These are phyloP conservation scores for Megacollybia marginata DNA, from an alignment of 768 basidiomycete genomes.

Conservation along the genomic window DNA sequence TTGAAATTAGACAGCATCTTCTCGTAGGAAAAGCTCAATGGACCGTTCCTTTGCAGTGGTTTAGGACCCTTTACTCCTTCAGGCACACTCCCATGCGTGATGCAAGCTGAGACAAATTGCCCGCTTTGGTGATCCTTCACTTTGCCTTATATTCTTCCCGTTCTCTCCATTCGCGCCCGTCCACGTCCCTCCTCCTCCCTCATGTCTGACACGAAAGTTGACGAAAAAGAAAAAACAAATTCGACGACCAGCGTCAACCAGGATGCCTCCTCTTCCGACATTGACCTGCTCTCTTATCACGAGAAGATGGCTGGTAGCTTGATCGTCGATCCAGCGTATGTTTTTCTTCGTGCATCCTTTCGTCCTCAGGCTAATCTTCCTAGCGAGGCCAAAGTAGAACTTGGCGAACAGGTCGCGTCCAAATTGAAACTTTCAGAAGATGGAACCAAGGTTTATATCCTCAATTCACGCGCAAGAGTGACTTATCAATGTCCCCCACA, in stretches of 20 bases:
- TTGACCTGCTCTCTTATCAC: constrained; percentile 4
- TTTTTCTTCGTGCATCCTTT: constrained; percentile 4
- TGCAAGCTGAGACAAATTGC: too few relatives aligned
- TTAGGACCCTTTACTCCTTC: too few relatives aligned
- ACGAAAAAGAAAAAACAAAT: neutral
- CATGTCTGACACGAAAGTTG: too few relatives aligned
- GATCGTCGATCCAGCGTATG: constrained; percentile 55
- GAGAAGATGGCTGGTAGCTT: constrained; percentile 51
- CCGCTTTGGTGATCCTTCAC: too few relatives aligned
- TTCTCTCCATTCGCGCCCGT: too few relatives aligned
- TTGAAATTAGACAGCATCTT: too few relatives aligned
- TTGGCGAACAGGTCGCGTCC: constrained; percentile 47
- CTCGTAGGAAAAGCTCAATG: too few relatives aligned
- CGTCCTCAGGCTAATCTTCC: neutral
- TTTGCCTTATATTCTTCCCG: too few relatives aligned
- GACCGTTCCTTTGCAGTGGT: too few relatives aligned
- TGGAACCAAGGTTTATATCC: constrained; percentile 63
- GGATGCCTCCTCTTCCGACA: constrained; percentile 6
- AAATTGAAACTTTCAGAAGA: constrained; percentile 50
- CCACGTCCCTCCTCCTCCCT: too few relatives aligned
- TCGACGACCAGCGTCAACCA: neutral
- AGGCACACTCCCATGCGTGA: too few relatives aligned
- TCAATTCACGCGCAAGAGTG: constrained; percentile 46
- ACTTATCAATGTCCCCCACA: constrained; percentile 11
- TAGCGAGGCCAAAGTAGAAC: constrained; percentile 50